Evolutionary conservation across 805 yeast genomes (phyloP).

Genomic region (Limtongia smithiae): DNA sequence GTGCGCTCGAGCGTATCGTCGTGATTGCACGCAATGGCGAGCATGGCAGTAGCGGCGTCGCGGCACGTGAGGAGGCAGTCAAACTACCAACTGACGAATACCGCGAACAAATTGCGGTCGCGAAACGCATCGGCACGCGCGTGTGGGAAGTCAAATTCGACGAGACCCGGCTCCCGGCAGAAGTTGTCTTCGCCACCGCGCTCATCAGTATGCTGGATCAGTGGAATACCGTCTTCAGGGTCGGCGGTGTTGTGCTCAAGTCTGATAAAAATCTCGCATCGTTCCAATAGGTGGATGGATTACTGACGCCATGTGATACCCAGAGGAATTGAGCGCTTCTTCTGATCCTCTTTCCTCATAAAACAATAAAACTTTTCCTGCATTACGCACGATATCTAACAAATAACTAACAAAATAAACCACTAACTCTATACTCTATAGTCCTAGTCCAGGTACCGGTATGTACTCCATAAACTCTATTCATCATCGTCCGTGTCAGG

Average conservation of each 20-base stretch:
- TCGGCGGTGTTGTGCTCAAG: too few relatives aligned
- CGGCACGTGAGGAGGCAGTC: neutral
- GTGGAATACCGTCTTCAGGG: constrained; percentile 57
- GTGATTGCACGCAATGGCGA: neutral
- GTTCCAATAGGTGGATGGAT: too few relatives aligned
- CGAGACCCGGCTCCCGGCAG: constrained; percentile 53
- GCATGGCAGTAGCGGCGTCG: constrained; percentile 47
- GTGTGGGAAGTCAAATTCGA: constrained; percentile 58
- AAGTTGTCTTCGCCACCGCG: constrained; percentile 57
- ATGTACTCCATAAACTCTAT: too few relatives aligned
- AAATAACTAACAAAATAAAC: too few relatives aligned
- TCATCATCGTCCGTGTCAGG: constrained; percentile 92
- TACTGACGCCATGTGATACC: too few relatives aligned
- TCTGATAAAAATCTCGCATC: too few relatives aligned
- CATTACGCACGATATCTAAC: too few relatives aligned
- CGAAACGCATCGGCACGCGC: constrained; percentile 48
- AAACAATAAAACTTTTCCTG: too few relatives aligned
- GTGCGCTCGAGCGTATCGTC: constrained; percentile 53
- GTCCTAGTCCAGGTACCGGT: too few relatives aligned
- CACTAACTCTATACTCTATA: too few relatives aligned
- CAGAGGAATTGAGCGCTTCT: too few relatives aligned
- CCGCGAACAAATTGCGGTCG: constrained; percentile 60
- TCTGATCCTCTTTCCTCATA: too few relatives aligned
- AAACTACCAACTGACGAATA: constrained; percentile 57
- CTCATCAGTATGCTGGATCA: constrained; percentile 61